phyloP scores from a whole-genome alignment of 495 filamentous ascomycete species.

The Penicillium argentinense region DNA sequence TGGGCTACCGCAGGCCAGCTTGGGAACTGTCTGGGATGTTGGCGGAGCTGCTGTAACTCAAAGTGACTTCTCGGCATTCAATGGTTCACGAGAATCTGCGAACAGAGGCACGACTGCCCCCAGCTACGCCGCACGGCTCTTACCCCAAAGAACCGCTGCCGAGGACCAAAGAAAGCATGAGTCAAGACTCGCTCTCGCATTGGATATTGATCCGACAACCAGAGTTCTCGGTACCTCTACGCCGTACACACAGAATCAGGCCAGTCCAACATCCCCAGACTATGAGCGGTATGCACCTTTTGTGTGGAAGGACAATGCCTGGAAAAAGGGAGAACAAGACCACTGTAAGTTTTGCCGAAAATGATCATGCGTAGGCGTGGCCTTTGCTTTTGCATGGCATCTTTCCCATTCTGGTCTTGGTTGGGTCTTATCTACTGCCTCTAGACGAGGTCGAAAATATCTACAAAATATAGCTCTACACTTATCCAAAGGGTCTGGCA shows the following conservation, averaged over 20 bases:
- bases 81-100: constrained; percentile 62
- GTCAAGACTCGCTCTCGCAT: constrained; percentile 74
- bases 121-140: constrained; percentile 69
- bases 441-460: too few relatives aligned
- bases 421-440: background rate
- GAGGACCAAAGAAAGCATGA: constrained; percentile 69
- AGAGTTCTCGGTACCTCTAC: constrained; percentile 53
- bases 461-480: too few relatives aligned
- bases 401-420: background rate
- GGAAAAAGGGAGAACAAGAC: constrained; percentile 50
- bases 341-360: constrained; percentile 48
- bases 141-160: constrained; percentile 50
- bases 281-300: constrained; percentile 37
- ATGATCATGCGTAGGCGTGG: too few relatives aligned
- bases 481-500: too few relatives aligned
- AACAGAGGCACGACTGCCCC: constrained; percentile 74
- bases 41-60: constrained; percentile 61
- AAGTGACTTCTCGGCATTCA: constrained; percentile 46
- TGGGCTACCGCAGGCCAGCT: constrained; percentile 51
- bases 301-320: constrained; percentile 60
- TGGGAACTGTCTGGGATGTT: constrained; percentile 77
- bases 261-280: constrained; percentile 29
- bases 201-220: constrained; percentile 72
- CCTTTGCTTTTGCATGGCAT: too few relatives aligned
- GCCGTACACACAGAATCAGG: constrained; percentile 14